phyloP scores from a whole-genome alignment of 2,329 filamentous ascomycete species.

The Huntiella decipiens region DNA sequence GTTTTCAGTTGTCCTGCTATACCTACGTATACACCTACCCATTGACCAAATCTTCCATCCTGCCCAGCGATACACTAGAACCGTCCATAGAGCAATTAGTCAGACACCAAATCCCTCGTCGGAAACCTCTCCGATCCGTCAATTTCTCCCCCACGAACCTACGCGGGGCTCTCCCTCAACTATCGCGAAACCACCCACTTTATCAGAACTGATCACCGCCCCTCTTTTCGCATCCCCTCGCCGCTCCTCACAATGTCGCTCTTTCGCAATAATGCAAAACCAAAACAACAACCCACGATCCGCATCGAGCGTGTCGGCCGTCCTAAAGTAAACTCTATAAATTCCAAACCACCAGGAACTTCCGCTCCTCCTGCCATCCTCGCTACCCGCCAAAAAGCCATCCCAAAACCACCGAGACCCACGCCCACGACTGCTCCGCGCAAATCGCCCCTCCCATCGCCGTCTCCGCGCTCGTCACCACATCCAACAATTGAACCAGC shows the following conservation, averaged over 20 bases:
- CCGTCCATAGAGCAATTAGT: too few relatives aligned
- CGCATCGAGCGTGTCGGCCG: constrained; percentile 32
- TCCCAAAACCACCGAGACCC: neutral
- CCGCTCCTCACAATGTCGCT: constrained; percentile 16
- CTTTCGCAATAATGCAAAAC: constrained; percentile 27
- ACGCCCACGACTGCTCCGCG: neutral
- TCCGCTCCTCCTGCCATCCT: constrained; percentile 15
- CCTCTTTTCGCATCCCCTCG: neutral
- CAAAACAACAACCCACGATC: constrained; percentile 32
- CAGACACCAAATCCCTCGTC: too few relatives aligned
- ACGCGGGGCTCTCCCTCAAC: too few relatives aligned
- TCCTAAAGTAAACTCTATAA: constrained; percentile 16
- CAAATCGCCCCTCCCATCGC: constrained; percentile 8
- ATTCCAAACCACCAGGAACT: constrained; percentile 19
- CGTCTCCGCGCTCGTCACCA: constrained; percentile 9
- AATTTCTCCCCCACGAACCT: too few relatives aligned
- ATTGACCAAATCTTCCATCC: too few relatives aligned
- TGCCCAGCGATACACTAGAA: too few relatives aligned
- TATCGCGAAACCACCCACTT: too few relatives aligned
- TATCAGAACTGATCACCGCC: neutral
- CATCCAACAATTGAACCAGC: constrained; percentile 9
- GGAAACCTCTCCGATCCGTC: too few relatives aligned
- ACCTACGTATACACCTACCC: too few relatives aligned
- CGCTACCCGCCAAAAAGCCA: constrained; percentile 13
- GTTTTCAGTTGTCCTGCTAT: too few relatives aligned